Percentiles rank a stretch among this genome's conserved stretches.
These are phyloP conservation scores for Stenogyne calaminthoides DNA, from an alignment of 305 asterid species.

Conservation along the genomic window DNA sequence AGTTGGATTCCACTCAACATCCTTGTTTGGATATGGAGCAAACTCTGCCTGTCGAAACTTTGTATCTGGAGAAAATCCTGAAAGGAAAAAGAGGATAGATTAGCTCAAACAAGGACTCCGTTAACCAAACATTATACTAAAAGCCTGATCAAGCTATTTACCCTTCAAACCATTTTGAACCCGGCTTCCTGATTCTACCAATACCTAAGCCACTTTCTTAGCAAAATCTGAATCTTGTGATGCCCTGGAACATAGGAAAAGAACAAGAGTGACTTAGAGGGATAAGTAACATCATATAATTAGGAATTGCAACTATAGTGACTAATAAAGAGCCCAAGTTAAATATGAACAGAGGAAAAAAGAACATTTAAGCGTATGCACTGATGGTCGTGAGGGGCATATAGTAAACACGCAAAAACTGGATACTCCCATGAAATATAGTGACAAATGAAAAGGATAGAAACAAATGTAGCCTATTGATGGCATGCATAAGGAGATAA, in stretches of 20 bases:
- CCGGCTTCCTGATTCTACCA: slow-evolving; percentile 82
- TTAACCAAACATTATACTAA: slow-evolving; percentile 14
- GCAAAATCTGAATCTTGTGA: slow-evolving; percentile 64
- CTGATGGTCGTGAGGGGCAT: slow-evolving; percentile 2
- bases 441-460: slow-evolving; percentile 7
- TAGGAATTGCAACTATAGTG: slow-evolving; percentile 12
- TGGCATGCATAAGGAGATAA: no score
- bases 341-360: neutral
- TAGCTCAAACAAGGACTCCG: slow-evolving; percentile 17
- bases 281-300: slow-evolving; percentile 16
- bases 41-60: slow-evolving; percentile 92
- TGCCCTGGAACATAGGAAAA: slow-evolving; percentile 50
- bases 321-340: slow-evolving; percentile 16
- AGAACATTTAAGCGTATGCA: slow-evolving; percentile 5
- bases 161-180: slow-evolving; percentile 56
- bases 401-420: neutral
- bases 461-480: slow-evolving; percentile 5
- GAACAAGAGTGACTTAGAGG: slow-evolving; percentile 15
- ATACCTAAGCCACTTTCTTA: slow-evolving; percentile 73
- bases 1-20: slow-evolving; percentile 86
- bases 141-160: slow-evolving; percentile 29
- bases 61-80: slow-evolving; percentile 93
- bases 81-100: slow-evolving; percentile 33
- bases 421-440: slow-evolving; percentile 4
- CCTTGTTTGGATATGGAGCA: slow-evolving; percentile 78